phyloP scores from a whole-genome alignment of 2,329 filamentous ascomycete genomes.

The Claviceps fusiformis region DNA sequence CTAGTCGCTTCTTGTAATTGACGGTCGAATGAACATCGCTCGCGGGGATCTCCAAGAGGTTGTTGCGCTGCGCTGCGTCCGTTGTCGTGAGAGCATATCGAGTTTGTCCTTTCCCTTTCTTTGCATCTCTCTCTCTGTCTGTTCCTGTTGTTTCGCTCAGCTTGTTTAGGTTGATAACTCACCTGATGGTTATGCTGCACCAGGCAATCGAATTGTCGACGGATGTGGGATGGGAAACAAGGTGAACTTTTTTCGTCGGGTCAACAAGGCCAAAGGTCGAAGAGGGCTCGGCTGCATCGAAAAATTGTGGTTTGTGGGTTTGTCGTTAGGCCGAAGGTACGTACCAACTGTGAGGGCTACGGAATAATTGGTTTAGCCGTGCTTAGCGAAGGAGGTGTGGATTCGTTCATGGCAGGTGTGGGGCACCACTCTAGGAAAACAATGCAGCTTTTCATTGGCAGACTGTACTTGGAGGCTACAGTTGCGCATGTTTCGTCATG shows the following conservation, averaged over 20 bases:
- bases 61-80: background rate
- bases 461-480: background rate
- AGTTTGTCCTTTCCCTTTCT: background rate
- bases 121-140: background rate
- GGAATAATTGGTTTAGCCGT: constrained; percentile 11
- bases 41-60: background rate
- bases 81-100: background rate
- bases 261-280: constrained; percentile 8
- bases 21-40: background rate
- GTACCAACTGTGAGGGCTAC: constrained; percentile 17
- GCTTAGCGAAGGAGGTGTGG: constrained; percentile 8
- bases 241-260: constrained; percentile 18
- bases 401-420: background rate
- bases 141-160: background rate
- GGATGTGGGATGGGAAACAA: constrained; percentile 22
- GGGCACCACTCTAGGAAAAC: background rate
- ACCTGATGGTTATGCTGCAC: constrained; percentile 36
- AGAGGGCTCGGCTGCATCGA: constrained; percentile 20
- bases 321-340: constrained; percentile 21
- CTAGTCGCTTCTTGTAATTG: background rate
- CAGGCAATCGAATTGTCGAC: constrained; percentile 32
- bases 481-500: too few species aligned
- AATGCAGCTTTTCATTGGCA: background rate
- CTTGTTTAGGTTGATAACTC: constrained; percentile 18
- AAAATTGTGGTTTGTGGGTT: constrained; percentile 29